Percentiles rank a stretch among this genome's conserved stretches.
phyloP scores from a whole-genome alignment of 2,329 filamentous ascomycete species.

The Ophiostoma sp. region DNA sequence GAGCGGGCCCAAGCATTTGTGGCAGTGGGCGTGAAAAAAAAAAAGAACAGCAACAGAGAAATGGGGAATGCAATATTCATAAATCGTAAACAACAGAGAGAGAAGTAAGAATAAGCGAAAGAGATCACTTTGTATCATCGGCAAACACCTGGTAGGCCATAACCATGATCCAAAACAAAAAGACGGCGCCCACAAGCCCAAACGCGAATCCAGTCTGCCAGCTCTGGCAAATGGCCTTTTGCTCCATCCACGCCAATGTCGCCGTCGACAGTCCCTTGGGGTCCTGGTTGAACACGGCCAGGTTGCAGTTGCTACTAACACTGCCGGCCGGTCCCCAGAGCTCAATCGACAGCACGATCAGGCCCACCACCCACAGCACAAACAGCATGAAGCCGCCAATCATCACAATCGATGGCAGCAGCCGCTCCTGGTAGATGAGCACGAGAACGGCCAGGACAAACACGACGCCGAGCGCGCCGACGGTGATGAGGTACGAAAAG shows the following conservation, averaged over 20 bases:
- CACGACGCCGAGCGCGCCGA: conserved; percentile 53
- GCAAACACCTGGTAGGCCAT: conserved; percentile 62
- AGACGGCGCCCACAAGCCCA: conserved; percentile 53
- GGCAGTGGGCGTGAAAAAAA: background rate
- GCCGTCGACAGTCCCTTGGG: conserved; percentile 48
- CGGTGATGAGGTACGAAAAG: conserved; percentile 61
- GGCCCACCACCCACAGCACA: conserved; percentile 61
- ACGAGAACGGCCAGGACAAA: conserved; percentile 63
- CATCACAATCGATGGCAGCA: conserved; percentile 58
- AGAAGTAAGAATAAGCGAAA: background rate
- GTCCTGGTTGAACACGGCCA: conserved; percentile 50
- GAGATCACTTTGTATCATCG: conserved; percentile 24
- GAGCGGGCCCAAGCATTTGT: background rate
- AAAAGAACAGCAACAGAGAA: background rate
- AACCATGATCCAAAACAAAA: conserved; percentile 63
- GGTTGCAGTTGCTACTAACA: conserved; percentile 55
- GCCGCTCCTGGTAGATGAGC: conserved; percentile 56
- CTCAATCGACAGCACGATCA: conserved; percentile 57
- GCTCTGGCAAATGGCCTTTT: conserved; percentile 58
- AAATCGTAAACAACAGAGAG: background rate
- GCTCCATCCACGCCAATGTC: conserved; percentile 60
- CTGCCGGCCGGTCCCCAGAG: conserved; percentile 57
- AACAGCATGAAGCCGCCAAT: conserved; percentile 62
- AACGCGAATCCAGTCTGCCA: conserved; percentile 64
- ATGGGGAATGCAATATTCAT: background rate